These are phyloP conservation scores for Suhomyces coccinellae DNA, from an alignment of 1,139 yeast genomes.

Conservation along the genomic window DNA sequence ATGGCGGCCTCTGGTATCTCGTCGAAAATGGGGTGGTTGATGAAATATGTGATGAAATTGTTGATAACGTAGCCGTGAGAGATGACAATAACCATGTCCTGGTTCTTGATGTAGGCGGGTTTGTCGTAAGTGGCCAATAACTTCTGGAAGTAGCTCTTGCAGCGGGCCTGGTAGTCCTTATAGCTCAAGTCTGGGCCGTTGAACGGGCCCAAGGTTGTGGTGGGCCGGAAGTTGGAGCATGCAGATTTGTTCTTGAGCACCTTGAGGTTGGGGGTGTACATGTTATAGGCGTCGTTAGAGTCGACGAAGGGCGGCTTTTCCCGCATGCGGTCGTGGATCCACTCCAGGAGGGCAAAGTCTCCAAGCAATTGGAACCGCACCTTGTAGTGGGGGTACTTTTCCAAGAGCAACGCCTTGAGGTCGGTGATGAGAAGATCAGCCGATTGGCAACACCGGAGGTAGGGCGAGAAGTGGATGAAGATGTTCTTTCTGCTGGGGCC, in stretches of 20 bases:
- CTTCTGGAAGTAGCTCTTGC: constrained; percentile 45
- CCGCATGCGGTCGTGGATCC: constrained; percentile 50
- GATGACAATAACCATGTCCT: constrained; percentile 42
- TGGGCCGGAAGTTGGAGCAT: constrained; percentile 47
- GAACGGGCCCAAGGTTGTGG: constrained; percentile 48
- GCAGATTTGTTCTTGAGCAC: constrained; percentile 35
- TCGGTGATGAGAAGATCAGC: constrained; percentile 42
- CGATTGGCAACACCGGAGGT: constrained; percentile 47
- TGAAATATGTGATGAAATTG: constrained; percentile 42
- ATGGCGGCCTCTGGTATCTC: constrained; percentile 46
- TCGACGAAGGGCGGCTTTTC: constrained; percentile 47
- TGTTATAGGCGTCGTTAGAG: constrained; percentile 49
- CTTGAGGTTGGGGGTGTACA: constrained; percentile 50
- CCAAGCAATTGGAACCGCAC: constrained; percentile 44
- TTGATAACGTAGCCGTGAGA: constrained; percentile 48
- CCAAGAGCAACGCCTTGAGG: constrained; percentile 26
- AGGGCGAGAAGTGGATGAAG: constrained; percentile 47
- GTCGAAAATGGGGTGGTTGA: constrained; percentile 48
- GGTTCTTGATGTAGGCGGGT: constrained; percentile 33
- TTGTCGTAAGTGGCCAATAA: constrained; percentile 48
- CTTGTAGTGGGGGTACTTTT: constrained; percentile 34
- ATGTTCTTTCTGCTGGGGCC: constrained; percentile 33
- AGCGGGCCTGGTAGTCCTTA: constrained; percentile 43
- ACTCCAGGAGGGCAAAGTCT: constrained; percentile 50
- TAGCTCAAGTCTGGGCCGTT: constrained; percentile 47